Evolutionary conservation across 208 protist species (phyloP).

Genomic region (Leishmania mexicana): DNA sequence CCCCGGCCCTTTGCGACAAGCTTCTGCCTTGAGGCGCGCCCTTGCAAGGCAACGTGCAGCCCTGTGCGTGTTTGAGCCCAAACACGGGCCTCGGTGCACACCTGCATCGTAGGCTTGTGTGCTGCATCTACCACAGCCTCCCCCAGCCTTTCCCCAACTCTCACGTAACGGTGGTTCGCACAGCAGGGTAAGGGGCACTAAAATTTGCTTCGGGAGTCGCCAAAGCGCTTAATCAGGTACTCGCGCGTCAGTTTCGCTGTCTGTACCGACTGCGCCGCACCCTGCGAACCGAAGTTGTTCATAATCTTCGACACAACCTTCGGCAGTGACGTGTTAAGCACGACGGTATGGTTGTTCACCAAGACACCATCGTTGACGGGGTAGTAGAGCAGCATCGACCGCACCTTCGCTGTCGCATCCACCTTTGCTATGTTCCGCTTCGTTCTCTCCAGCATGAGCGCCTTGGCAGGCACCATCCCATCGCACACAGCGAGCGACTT

Average conservation of each 20-base stretch:
- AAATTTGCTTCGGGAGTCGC: constrained; percentile 45
- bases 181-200: neutral
- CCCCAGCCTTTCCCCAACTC: neutral
- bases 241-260: constrained; percentile 80
- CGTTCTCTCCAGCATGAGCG: constrained; percentile 86
- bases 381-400: constrained; percentile 88
- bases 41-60: neutral
- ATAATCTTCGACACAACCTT: constrained; percentile 76
- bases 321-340: constrained; percentile 86
- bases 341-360: constrained; percentile 81
- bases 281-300: constrained; percentile 82
- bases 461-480: constrained; percentile 79
- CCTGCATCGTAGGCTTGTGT: neutral
- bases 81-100: neutral
- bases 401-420: constrained; percentile 89
- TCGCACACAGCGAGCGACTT: constrained; percentile 54
- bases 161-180: neutral
- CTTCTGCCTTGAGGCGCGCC: neutral
- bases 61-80: neutral
- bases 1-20: neutral
- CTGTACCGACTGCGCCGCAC: constrained; percentile 68
- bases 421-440: constrained; percentile 77
- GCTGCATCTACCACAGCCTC: neutral
- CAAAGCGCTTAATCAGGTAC: constrained; percentile 67
- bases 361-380: constrained; percentile 84